Percentiles rank a stretch among this genome's conserved stretches.
These are phyloP conservation scores for Apiospora rasikravindrae DNA, from an alignment of 2,329 filamentous ascomycete species.

Conservation along the genomic window DNA sequence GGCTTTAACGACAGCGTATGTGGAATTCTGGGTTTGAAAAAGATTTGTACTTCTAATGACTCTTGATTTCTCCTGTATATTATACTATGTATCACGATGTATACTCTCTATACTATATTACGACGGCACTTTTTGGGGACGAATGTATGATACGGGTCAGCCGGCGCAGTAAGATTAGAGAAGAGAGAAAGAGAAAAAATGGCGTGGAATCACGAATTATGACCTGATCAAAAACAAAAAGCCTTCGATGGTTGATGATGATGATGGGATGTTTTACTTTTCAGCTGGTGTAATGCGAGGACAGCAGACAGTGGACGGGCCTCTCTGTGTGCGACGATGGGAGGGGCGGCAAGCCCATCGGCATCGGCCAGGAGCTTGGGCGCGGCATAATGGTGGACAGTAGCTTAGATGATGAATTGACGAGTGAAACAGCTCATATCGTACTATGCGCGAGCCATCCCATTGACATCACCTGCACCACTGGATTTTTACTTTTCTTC, in stretches of 20 bases:
- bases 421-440: slow-evolving; percentile 13
- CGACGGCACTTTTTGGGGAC: neutral
- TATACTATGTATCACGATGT: slow-evolving; percentile 18
- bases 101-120: slow-evolving; percentile 3
- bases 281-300: neutral
- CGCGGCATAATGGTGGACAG: neutral
- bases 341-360: neutral
- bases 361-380: neutral
- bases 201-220: slow-evolving; percentile 12
- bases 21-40: neutral
- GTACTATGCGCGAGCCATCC: neutral
- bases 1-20: slow-evolving; percentile 4
- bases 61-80: slow-evolving; percentile 20
- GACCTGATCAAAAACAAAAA: neutral
- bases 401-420: neutral
- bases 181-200: neutral
- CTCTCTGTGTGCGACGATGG: neutral
- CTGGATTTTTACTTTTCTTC: neutral
- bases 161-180: neutral
- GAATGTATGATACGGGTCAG: neutral
- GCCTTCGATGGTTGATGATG: neutral
- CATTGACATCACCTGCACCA: slow-evolving; percentile 11
- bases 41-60: neutral
- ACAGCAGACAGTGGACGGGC: neutral
- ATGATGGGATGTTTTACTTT: neutral